Conservation (phyloP, 2,329 filamentous ascomycete genomes). For the Rutstroemia sp. region DNA sequence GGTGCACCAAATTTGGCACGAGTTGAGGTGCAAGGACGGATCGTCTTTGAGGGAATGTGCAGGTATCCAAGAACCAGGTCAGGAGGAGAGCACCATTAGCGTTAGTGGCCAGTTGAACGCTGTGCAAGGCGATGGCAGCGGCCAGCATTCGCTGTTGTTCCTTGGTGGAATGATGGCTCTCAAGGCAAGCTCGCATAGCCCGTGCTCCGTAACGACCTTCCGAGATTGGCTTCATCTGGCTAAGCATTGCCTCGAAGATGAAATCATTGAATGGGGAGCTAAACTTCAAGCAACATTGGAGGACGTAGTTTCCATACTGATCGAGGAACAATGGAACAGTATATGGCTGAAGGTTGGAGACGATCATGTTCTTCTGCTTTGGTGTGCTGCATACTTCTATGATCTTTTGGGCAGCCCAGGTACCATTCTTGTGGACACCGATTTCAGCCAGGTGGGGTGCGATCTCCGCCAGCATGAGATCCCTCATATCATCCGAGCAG, state of each 20-base stretch:
- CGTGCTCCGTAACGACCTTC: slow-evolving; percentile 92
- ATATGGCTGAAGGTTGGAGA: slow-evolving; percentile 77
- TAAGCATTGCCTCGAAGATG: slow-evolving; percentile 96
- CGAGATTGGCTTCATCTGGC: slow-evolving; percentile 84
- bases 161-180: slow-evolving; percentile 91
- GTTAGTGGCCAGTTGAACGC: slow-evolving; percentile 92
- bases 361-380: slow-evolving; percentile 75
- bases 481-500: slow-evolving; percentile 83
- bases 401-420: slow-evolving; percentile 98
- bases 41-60: slow-evolving; percentile 85
- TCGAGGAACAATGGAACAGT: slow-evolving; percentile 89
- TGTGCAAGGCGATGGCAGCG: slow-evolving; percentile 90
- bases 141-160: slow-evolving; percentile 94
- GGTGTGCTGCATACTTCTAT: slow-evolving; percentile 82
- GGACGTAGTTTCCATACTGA: slow-evolving; percentile 96
- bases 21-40: slow-evolving; percentile 88
- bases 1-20: slow-evolving; percentile 84
- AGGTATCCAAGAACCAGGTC: slow-evolving; percentile 98
- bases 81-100: slow-evolving; percentile 88
- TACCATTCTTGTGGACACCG: slow-evolving; percentile 97
- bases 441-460: slow-evolving; percentile 91
- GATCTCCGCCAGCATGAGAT: slow-evolving; percentile 84
- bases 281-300: slow-evolving; percentile 94
- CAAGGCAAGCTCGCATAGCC: slow-evolving; percentile 92
- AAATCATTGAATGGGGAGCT: slow-evolving; percentile 85